Base-by-base conservation (phyloP, 176 grass and related monocot genomes). In the Eragrostis nindensis region DNA sequence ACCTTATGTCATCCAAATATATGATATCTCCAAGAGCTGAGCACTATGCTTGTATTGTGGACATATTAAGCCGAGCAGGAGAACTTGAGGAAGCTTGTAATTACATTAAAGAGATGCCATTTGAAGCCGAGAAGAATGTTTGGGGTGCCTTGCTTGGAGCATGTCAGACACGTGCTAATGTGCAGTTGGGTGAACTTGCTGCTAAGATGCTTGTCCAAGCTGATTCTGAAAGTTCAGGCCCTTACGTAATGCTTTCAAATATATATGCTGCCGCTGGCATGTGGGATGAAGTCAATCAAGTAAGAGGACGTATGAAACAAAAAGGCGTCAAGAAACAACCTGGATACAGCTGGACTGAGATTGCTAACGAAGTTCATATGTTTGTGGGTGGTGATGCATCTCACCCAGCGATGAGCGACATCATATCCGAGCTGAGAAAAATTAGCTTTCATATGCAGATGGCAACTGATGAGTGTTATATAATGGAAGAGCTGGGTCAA, bases 321-420 rank as follows among this genome's bases (percentile, higher is more conserved):
- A 88, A 87, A 84, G 92, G 92, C 48, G 88, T 95, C 27, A 93
- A 94, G 82, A 98, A 98, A 88, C 87, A 87, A 68, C 96, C 95
- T 68, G 96, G 96, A 65, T 89, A 87, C 82, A 94, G 92, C 81
- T 98, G 95, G 95, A 88, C 78, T 10, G 92, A 98, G 80, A 91
- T 98, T 42, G 83, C 80, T 77, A 75, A 91, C 53, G 89, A 91
- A 86, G 90, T 95, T 83, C 88, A 93, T 89, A 83, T 90, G 44
- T 98, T 98, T 83, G 81, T 84, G 47, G 95, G 91, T 60, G 90
- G 88, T 65, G 92, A 98, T 89, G 87, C 66, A 60, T 98, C 84
- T 64, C 96, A 95, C 89, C 90, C 92, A 44, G 92, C 89, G 74
- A 98, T 98, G 70, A 73, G 62, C 53, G 72, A 78, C 57, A 93